phyloP scores from a whole-genome alignment of 768 basidiomycete species.

The Suillus paluster region DNA sequence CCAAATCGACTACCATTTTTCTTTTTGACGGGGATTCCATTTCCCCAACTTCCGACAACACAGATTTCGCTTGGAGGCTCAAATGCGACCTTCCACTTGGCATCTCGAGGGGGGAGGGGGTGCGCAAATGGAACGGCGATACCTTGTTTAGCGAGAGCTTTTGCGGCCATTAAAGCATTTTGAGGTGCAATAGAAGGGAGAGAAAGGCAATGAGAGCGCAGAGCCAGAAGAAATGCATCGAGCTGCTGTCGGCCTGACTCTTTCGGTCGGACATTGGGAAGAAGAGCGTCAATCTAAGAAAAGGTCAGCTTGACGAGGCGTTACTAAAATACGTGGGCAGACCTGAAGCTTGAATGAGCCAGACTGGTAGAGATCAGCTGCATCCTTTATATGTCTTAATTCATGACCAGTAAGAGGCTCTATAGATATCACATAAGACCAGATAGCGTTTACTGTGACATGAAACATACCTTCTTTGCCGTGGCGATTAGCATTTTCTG shows the following conservation, averaged over 20 bases:
- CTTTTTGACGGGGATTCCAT: slow-evolving; percentile 72
- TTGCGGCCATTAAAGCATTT: slow-evolving; percentile 70
- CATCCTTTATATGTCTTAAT: slow-evolving; percentile 72
- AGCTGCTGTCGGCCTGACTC: slow-evolving; percentile 57
- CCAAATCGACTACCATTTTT: slow-evolving; percentile 67
- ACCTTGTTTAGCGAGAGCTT: slow-evolving; percentile 53
- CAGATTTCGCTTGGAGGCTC: slow-evolving; percentile 76
- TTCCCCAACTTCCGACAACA: slow-evolving; percentile 87
- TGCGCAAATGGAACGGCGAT: slow-evolving; percentile 70
- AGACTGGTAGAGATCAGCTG: slow-evolving; percentile 74
- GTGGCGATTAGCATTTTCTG: not conserved
- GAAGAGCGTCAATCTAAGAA: slow-evolving; percentile 73
- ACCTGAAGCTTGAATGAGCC: slow-evolving; percentile 88
- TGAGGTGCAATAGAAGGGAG: slow-evolving; percentile 60
- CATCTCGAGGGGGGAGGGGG: slow-evolving; percentile 75
- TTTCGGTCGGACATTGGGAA: slow-evolving; percentile 78
- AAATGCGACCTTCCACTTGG: slow-evolving; percentile 89
- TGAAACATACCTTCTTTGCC: not conserved
- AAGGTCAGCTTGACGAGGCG: slow-evolving; percentile 13
- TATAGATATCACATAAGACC: slow-evolving; percentile 29
- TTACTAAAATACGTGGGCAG: slow-evolving; percentile 10
- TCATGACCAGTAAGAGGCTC: slow-evolving; percentile 72
- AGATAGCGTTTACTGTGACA: not conserved
- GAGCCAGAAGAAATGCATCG: slow-evolving; percentile 66
- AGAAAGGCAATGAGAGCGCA: slow-evolving; percentile 67